These are phyloP conservation scores for Phaeolepiota aurea DNA, from an alignment of 768 basidiomycete genomes.

Conservation along the genomic window DNA sequence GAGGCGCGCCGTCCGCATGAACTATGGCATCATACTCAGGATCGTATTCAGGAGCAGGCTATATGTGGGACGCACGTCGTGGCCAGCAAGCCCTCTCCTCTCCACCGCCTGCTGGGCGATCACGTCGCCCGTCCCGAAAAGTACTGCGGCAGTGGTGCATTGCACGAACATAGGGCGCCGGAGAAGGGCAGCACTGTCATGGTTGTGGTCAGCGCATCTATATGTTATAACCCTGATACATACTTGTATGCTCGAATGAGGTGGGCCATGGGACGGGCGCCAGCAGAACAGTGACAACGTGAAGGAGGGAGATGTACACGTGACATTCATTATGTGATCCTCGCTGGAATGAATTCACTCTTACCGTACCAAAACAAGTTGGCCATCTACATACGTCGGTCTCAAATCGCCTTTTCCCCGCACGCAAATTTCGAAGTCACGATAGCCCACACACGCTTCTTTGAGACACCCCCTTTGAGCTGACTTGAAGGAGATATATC, in stretches of 20 bases:
- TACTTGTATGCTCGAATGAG: constrained; percentile 31
- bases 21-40: constrained; percentile 21
- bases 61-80: constrained; percentile 60
- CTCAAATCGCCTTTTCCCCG: too few species aligned
- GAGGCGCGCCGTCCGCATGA: constrained; percentile 53
- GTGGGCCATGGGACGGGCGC: constrained; percentile 28
- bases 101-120: constrained; percentile 86
- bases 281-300: too few species aligned
- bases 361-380: too few species aligned
- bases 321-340: too few species aligned
- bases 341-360: too few species aligned
- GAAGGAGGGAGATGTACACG: too few species aligned
- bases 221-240: constrained; percentile 7
- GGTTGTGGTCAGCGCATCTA: not conserved
- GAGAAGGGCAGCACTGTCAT: constrained; percentile 45
- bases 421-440: too few species aligned
- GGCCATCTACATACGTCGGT: too few species aligned
- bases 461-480: too few species aligned
- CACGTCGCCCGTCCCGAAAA: constrained; percentile 72
- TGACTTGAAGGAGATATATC: too few species aligned
- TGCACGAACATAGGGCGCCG: constrained; percentile 57
- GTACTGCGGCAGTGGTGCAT: constrained; percentile 52
- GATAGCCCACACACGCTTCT: too few species aligned
- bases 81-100: constrained; percentile 46
- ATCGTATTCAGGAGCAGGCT: not conserved